Evolutionary conservation across 768 basidiomycete genomes (phyloP), one percentile per base, ranked within the genome.

Genomic region (Phanerodontia chrysosporium): DNA sequence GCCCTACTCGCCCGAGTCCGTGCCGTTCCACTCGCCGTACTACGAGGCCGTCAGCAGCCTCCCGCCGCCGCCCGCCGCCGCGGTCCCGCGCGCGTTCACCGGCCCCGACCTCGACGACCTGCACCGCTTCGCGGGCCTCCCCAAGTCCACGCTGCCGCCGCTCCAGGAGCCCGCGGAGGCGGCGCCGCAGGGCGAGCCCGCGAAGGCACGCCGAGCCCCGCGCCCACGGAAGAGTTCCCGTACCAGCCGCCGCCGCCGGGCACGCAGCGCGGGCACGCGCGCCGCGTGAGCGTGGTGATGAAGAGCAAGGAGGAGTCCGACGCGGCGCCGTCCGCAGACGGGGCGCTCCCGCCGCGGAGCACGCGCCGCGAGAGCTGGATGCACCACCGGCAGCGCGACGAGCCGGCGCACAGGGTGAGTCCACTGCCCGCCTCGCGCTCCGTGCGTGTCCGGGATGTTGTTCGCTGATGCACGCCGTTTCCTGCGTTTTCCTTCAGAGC

Each of bases 231-330:
- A 13, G 64, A 64, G 44, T 63, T 70, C 51, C 68, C 77, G 13
- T 75, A 74, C 61, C 64, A 63, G 9, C 71, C 74, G 24, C 71
- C 69, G 22, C 67, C 66, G 55, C 67, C 66, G 53, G 58, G 65
- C 44, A 70, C 72, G 58, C 67, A 61, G n/a, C 62, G 66, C 1
- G 77, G 78, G 5, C 76, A 78, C 42, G 71, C 74, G 13, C 70
- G 73, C 28, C 74, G 78, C 14, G 68, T 78, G 60, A 78, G 73
- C 58, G 72, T 78, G 58, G 59, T 67, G 44, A 57, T 75, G 65
- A 42, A 72, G 66, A 73, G 72, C 61, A 67, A 60, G 60, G 68
- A 67, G 42, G 65, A 67, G 36, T 35, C 60, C 7, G 69, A 67
- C 44, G 65, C 64, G 45, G 57, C n/a, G n/a, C n/a, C n/a, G n/a